Percentiles rank a stretch among this genome's conserved stretches.
Evolutionary conservation across 148 eudicot genomes (phyloP).

Genomic region (Pouteria glomerata): DNA sequence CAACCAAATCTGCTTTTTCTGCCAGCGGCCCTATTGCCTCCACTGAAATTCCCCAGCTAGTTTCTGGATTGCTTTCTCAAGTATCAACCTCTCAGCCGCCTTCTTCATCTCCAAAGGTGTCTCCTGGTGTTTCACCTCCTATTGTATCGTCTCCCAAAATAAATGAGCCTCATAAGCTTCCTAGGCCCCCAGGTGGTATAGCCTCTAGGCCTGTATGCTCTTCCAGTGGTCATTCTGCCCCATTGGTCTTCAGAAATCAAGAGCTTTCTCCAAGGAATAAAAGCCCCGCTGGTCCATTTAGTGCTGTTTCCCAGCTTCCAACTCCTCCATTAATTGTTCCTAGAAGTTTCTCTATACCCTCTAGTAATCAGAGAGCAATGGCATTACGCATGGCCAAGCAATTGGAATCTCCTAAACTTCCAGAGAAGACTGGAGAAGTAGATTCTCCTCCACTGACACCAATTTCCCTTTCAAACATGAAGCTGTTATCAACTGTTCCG

Average conservation of each 20-base stretch:
- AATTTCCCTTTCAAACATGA: constrained; percentile 46
- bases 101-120: constrained; percentile 35
- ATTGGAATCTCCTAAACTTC: constrained; percentile 39
- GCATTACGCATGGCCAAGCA: constrained; percentile 35
- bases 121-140: constrained; percentile 47
- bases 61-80: constrained; percentile 45
- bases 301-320: constrained; percentile 64
- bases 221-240: constrained; percentile 61
- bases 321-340: constrained; percentile 67
- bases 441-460: constrained; percentile 82
- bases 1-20: constrained; percentile 35
- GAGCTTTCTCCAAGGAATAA: constrained; percentile 51
- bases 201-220: constrained; percentile 43
- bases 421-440: constrained; percentile 32
- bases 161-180: constrained; percentile 97
- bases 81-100: constrained; percentile 29
- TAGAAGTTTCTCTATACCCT: constrained; percentile 82
- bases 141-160: constrained; percentile 69
- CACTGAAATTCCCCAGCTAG: constrained; percentile 40
- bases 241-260: constrained; percentile 40
- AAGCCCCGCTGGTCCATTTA: constrained; percentile 31
- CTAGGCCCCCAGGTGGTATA: constrained; percentile 70
- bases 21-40: constrained; percentile 54
- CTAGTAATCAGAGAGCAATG: constrained; percentile 61
- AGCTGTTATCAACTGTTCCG: constrained; percentile 24